Percentiles rank a stretch among this genome's conserved stretches.
These are phyloP conservation scores for Schizochytrium sp. DNA, from an alignment of 108 stramenopile species.

Conservation along the genomic window DNA sequence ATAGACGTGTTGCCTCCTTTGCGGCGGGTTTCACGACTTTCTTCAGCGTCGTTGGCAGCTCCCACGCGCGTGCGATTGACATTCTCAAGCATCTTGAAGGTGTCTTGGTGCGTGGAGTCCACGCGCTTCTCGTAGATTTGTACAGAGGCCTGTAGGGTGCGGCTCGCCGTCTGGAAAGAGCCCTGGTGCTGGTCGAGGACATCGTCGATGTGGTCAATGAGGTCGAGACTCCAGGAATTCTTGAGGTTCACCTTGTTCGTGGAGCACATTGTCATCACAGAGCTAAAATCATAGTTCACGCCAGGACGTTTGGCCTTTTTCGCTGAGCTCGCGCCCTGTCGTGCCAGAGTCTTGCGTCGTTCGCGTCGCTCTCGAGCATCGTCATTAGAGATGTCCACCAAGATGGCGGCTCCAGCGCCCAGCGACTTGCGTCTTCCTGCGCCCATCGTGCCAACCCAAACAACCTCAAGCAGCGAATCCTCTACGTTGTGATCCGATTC, in stretches of 20 bases:
- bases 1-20: neutral
- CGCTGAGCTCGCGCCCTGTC: neutral
- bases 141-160: slow-evolving; percentile 94
- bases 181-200: slow-evolving; percentile 17
- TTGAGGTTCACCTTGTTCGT: slow-evolving; percentile 95
- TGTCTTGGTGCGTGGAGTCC: slow-evolving; percentile 91
- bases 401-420: slow-evolving; percentile 38
- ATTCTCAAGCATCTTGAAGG: slow-evolving; percentile 93
- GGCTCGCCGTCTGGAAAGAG: slow-evolving; percentile 92
- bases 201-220: slow-evolving; percentile 97
- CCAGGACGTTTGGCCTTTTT: neutral
- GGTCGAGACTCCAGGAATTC: slow-evolving; percentile 91
- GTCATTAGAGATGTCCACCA: slow-evolving; percentile 34
- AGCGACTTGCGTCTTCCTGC: neutral
- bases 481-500: too few relatives aligned
- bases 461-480: neutral
- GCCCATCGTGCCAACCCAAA: neutral
- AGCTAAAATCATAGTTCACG: slow-evolving; percentile 59
- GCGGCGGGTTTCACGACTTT: slow-evolving; percentile 75
- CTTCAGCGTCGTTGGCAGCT: slow-evolving; percentile 76
- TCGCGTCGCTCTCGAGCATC: neutral
- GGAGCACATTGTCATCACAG: slow-evolving; percentile 89
- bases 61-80: slow-evolving; percentile 84
- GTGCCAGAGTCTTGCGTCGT: slow-evolving; percentile 23
- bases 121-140: slow-evolving; percentile 98